A percentile compares a stretch with the other conserved stretches of the same genome.
Conservation (phyloP, 768 basidiomycete species). For the Rhizopogon sp. region DNA sequence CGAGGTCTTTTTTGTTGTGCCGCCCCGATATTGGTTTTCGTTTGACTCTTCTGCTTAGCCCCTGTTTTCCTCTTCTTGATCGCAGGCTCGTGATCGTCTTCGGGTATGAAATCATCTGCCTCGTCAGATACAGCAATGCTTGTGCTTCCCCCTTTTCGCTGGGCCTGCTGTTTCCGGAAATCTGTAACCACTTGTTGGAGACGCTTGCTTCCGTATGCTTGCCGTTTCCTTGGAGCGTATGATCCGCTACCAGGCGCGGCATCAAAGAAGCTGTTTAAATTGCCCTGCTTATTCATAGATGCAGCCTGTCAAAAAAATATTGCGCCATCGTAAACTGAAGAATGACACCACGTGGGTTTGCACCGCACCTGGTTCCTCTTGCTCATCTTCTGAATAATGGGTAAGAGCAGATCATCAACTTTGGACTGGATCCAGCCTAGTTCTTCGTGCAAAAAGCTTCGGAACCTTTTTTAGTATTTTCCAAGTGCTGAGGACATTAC, state of each 20-base stretch:
- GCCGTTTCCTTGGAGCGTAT: constrained; percentile 71
- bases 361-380: constrained; percentile 65
- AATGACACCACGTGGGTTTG: background rate
- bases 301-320: constrained; percentile 38
- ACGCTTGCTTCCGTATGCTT: constrained; percentile 82
- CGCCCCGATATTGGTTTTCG: background rate
- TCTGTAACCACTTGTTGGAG: constrained; percentile 83
- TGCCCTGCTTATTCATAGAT: constrained; percentile 71
- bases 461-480: constrained; percentile 10
- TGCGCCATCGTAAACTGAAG: background rate
- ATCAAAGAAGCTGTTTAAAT: constrained; percentile 72
- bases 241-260: constrained; percentile 61
- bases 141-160: constrained; percentile 10
- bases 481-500: constrained; percentile 19
- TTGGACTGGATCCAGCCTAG: constrained; percentile 78
- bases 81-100: constrained; percentile 19
- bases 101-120: constrained; percentile 21
- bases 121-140: constrained; percentile 10
- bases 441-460: constrained; percentile 70
- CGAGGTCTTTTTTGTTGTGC: background rate
- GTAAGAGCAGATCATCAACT: constrained; percentile 86
- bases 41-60: constrained; percentile 10
- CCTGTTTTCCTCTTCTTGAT: constrained; percentile 28
- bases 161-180: constrained; percentile 50
- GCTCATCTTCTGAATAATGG: constrained; percentile 86